Evolutionary conservation across 202 grass and related monocot genomes (phyloP), one percentile per base, ranked within the genome.

Genomic region (Alloteropsis angusta): DNA sequence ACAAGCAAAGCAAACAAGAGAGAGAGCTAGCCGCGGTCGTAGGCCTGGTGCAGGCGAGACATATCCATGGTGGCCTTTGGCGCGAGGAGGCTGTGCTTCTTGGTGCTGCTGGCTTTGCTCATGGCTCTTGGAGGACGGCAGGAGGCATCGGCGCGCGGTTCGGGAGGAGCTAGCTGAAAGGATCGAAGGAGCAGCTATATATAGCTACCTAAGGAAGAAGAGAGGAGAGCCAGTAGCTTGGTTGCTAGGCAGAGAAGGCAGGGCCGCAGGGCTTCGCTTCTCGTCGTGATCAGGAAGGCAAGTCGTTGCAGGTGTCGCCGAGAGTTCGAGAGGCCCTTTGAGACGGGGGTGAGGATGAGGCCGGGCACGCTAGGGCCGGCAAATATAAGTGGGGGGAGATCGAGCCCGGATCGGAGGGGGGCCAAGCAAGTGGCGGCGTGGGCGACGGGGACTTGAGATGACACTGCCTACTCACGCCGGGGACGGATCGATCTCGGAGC

Each of bases 11-110:
- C 16, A 11, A 48, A 15, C 46, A 30, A 30, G 16, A 48, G 15
- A 6, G 47, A n/a, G 13, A 82, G 16, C 83, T 91, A 88, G 48
- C 76, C 89, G 50, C 87, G 86, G 64, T 92, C 87, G 59, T 88
- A 90, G 76, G 84, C 87, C 83, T 91, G 91, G 80, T 88, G 82
- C 16, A 83, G 74, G 84, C 65, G 74, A 75, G 71, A 82, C 82
- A 92, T 91, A 75, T 79, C 84, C 69, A 72, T 54, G 63, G 72
- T 90, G 65, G 82, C 53, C 65, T 88, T 92, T 19, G 73, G 87
- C 14, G 71, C 66, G 78, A 81, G 50, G 74, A 81, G 45, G 36
- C 59, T 16, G 57, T 45, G 47, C 50, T 34, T 47, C 53, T 81
- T 54, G 77, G 72, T 32, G 83, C 64, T 72, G 67, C 41, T 79